Evolutionary conservation across 176 grass and related monocot genomes (phyloP), one percentile per base, ranked within the genome.

Genomic region (Canna indica): DNA sequence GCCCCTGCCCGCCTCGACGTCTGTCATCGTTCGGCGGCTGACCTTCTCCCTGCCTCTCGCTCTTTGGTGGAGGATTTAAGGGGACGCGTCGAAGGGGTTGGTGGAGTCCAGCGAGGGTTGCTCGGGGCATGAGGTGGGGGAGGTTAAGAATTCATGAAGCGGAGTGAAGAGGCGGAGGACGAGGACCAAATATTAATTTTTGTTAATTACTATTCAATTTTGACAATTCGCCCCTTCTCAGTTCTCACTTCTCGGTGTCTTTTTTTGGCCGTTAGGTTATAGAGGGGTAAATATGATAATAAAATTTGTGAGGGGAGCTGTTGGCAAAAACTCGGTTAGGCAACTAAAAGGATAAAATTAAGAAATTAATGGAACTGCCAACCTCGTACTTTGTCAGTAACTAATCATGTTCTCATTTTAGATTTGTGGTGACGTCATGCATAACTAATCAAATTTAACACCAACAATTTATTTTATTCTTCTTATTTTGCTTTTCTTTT

Each of bases 41-140:
- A 52, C 18, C 20, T 17, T 22, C 20, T 24, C 25, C 31, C 1
- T 38, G 9, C 14, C 16, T 4, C 3, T 24, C 7, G 1, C 16
- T 56, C 20, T 56, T 16, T 4, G 63, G 32, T 7, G 69, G 7
- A 15, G 28, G 27, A 44, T n/a, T 35, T 68, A 22, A 31, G 48
- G n/a, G 22, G 65, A 16, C 0, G 59, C 10, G 57, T 7, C 2
- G 9, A 44, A 44, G 41, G 41, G 41, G 66, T 27, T 5, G 68
- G 68, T 70, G 68, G 68, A 48, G 14, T 70, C 41, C 68, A 50
- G 68, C 67, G 67, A 47, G 42, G 70, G 67, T 69, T 58, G 36
- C 17, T 33, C 15, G 35, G 17, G 17, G 9, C 30, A 30, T 13
- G 69, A 28, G 25, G 1, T 15, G 24, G 35, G 12, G 67, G 15